Evolutionary conservation across 306 rosid species (phyloP).

Genomic region (Citrullus mucosospermus): DNA sequence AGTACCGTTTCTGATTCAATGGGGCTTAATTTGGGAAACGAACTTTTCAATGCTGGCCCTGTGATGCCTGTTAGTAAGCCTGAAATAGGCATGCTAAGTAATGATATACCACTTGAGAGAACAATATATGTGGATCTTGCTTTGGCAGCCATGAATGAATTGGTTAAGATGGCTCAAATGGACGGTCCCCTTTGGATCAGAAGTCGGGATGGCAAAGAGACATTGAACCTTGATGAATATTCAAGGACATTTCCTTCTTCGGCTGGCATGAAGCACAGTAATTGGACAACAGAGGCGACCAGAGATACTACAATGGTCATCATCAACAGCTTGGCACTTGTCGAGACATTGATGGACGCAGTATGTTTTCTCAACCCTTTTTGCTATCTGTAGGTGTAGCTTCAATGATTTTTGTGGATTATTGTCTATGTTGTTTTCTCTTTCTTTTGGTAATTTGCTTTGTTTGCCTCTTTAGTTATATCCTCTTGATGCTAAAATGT

Average conservation of each 20-base stretch:
- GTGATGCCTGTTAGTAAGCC: constrained; percentile 22
- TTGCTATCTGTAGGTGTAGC: neutral
- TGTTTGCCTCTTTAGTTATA: neutral
- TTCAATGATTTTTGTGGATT: neutral
- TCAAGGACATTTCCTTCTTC: constrained; percentile 31
- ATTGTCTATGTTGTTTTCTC: neutral
- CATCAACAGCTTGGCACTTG: constrained; percentile 39
- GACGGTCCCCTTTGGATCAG: constrained; percentile 61
- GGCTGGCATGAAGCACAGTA: constrained; percentile 23
- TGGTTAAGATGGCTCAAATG: constrained; percentile 47
- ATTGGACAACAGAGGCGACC: constrained; percentile 51
- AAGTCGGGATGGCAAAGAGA: constrained; percentile 36
- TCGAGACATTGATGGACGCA: constrained; percentile 54
- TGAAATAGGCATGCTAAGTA: constrained; percentile 27
- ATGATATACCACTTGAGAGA: constrained; percentile 28
- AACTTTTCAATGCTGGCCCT: constrained; percentile 17
- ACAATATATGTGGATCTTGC: constrained; percentile 45
- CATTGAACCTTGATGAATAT: constrained; percentile 58
- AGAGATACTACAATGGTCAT: constrained; percentile 34
- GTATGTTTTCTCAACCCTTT: constrained; percentile 28
- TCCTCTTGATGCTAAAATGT: neutral
- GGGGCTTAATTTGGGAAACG: constrained; percentile 58
- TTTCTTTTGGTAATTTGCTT: neutral
- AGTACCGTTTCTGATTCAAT: constrained; percentile 24
- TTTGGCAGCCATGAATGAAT: constrained; percentile 62